These are phyloP conservation scores for Heterotrichella gracilis DNA, from an alignment of 352 stramenopile species.

Conservation along the genomic window DNA sequence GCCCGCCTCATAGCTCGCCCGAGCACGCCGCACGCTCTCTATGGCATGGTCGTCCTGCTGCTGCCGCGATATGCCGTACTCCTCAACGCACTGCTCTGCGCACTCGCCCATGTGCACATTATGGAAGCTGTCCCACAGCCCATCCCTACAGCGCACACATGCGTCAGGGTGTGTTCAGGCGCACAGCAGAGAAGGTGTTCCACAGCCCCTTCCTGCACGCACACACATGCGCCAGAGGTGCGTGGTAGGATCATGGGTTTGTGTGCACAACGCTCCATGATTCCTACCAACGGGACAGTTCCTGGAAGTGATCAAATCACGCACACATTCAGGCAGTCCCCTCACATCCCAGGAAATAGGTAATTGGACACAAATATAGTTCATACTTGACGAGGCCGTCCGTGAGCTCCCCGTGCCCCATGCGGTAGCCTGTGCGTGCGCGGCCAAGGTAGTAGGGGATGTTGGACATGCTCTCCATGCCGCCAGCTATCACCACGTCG, in stretches of 20 bases:
- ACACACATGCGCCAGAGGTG: no score
- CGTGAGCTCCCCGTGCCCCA: constrained; percentile 51
- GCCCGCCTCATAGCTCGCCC: constrained; percentile 32
- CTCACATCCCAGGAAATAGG: no score
- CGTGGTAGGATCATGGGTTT: no score
- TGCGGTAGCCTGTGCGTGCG: constrained; percentile 45
- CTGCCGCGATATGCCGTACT: constrained; percentile 50
- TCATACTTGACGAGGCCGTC: constrained; percentile 62
- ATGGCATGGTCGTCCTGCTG: constrained; percentile 88
- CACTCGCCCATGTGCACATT: constrained; percentile 78
- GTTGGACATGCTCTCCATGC: constrained; percentile 56
- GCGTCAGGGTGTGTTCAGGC: no score
- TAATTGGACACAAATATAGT: no score
- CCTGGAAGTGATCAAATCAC: no score
- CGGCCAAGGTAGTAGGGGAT: constrained; percentile 73
- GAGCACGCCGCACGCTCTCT: constrained; percentile 53
- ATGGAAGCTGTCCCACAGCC: constrained; percentile 85
- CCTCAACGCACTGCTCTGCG: constrained; percentile 55
- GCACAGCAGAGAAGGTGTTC: no score
- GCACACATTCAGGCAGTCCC: no score
- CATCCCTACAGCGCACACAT: no score
- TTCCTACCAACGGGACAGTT: no score
- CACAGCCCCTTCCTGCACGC: no score
- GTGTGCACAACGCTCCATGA: no score
- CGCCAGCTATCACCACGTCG: constrained; percentile 19